phyloP scores from a whole-genome alignment of 108 stramenopile species.

The Skeletonema potamos region DNA sequence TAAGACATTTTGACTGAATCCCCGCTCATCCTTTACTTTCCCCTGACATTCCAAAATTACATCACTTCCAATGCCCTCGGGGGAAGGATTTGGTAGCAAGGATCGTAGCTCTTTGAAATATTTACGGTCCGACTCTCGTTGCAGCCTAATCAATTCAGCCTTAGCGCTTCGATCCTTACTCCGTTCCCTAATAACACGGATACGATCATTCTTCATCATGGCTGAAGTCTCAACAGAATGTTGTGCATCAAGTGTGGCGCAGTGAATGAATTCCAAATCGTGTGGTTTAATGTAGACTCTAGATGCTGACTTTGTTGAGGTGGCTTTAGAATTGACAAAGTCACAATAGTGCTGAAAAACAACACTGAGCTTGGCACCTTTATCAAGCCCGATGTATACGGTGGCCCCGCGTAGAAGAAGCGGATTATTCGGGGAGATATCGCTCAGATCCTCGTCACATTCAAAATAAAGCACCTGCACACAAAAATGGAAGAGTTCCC shows the following conservation, averaged over 20 bases:
- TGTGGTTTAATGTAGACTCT: slow-evolving; percentile 5
- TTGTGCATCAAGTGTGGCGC: slow-evolving; percentile 44
- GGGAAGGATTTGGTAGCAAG: slow-evolving; percentile 48
- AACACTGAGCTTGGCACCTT: slow-evolving; percentile 57
- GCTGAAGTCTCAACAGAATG: slow-evolving; percentile 76
- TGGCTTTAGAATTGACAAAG: slow-evolving; percentile 56
- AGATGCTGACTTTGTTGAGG: not conserved
- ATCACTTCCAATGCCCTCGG: slow-evolving; percentile 42
- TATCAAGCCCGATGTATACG: slow-evolving; percentile 77
- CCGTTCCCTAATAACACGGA: slow-evolving; percentile 55
- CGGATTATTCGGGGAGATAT: slow-evolving; percentile 56
- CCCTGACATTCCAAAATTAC: slow-evolving; percentile 76
- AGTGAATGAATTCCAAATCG: slow-evolving; percentile 80
- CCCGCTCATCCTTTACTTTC: slow-evolving; percentile 65
- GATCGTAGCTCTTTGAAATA: slow-evolving; percentile 64
- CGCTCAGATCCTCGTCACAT: slow-evolving; percentile 47
- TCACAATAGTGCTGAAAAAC: slow-evolving; percentile 72
- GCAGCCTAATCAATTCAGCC: slow-evolving; percentile 44
- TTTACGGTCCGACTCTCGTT: slow-evolving; percentile 67
- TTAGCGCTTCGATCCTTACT: slow-evolving; percentile 38
- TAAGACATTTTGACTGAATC: slow-evolving; percentile 66
- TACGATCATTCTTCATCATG: slow-evolving; percentile 86
- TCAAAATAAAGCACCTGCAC: slow-evolving; percentile 53
- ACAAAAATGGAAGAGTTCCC: not conserved
- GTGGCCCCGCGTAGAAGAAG: slow-evolving; percentile 56